Evolutionary conservation across 805 yeast species (phyloP).

Genomic region (Saccharomycopsis synnaedendra): DNA sequence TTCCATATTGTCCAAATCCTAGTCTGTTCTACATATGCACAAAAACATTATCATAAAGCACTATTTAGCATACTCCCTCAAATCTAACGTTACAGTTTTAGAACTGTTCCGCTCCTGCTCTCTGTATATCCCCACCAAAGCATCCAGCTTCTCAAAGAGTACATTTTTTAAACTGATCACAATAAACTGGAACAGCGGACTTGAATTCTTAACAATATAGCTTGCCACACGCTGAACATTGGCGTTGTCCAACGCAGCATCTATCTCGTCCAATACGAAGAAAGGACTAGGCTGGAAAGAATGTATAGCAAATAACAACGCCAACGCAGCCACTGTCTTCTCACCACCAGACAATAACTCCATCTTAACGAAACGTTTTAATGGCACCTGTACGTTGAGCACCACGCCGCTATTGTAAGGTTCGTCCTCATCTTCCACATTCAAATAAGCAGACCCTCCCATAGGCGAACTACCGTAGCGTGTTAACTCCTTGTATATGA

Average conservation of each 20-base stretch:
- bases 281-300: constrained; percentile 90
- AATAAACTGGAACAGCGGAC: constrained; percentile 77
- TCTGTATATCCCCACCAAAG: constrained; percentile 86
- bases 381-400: constrained; percentile 94
- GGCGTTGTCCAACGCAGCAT: constrained; percentile 88
- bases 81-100: constrained; percentile 60
- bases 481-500: constrained; percentile 78
- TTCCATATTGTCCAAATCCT: too few relatives aligned
- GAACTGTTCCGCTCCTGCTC: constrained; percentile 68
- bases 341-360: constrained; percentile 93
- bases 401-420: constrained; percentile 77
- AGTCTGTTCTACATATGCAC: too few relatives aligned
- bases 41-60: too few relatives aligned
- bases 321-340: constrained; percentile 91
- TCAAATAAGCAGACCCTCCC: constrained; percentile 90
- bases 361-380: constrained; percentile 88
- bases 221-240: constrained; percentile 83
- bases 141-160: constrained; percentile 78
- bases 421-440: constrained; percentile 80
- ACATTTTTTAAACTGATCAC: constrained; percentile 86
- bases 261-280: constrained; percentile 94
- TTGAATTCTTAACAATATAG: constrained; percentile 65
- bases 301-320: constrained; percentile 83
- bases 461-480: constrained; percentile 48
- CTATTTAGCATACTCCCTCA: constrained; percentile 40